Percentiles rank a stretch among this genome's conserved stretches.
Conservation (phyloP, 176 grass and related monocot species). For the Zoysia pacifica region DNA sequence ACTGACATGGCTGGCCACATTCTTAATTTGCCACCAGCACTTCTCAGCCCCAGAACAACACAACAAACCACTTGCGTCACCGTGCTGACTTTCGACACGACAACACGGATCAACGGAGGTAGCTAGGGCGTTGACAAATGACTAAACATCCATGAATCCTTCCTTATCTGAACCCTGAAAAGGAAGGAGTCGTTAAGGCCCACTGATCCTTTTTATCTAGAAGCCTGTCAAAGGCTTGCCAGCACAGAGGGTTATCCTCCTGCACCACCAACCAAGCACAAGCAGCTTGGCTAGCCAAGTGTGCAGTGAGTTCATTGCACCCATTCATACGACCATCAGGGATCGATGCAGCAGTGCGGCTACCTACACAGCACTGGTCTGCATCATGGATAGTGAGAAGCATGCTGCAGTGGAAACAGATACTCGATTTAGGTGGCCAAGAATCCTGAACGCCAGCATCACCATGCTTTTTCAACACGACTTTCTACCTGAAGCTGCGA, state of each 20-base stretch:
- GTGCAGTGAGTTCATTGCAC: slow-evolving; percentile 24
- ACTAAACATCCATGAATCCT: slow-evolving; percentile 32
- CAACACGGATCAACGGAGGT: slow-evolving; percentile 23
- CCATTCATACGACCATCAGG: too few relatives aligned
- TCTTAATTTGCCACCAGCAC: background rate
- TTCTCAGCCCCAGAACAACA: slow-evolving; percentile 4
- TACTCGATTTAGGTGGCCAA: too few relatives aligned
- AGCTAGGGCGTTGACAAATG: slow-evolving; percentile 40
- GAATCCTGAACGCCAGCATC: too few relatives aligned
- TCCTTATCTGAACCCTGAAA: slow-evolving; percentile 45
- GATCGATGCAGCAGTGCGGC: too few relatives aligned
- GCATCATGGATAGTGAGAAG: too few relatives aligned
- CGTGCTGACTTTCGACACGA: slow-evolving; percentile 36
- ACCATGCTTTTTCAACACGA: too few relatives aligned
- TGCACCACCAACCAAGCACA: slow-evolving; percentile 28
- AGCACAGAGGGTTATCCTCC: slow-evolving; percentile 28
- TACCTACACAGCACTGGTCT: too few relatives aligned
- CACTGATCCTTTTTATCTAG: slow-evolving; percentile 21
- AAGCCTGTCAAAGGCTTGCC: slow-evolving; percentile 24
- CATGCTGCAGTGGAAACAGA: too few relatives aligned
- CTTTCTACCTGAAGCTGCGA: too few relatives aligned
- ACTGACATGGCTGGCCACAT: slow-evolving; percentile 20
- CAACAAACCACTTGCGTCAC: slow-evolving; percentile 24
- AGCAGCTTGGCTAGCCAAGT: slow-evolving; percentile 8
- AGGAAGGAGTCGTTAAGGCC: background rate